Percentiles rank a stretch among this genome's conserved stretches.
Evolutionary conservation across 2,329 filamentous ascomycete species (phyloP).

Genomic region (Pseudonectria foliicola): DNA sequence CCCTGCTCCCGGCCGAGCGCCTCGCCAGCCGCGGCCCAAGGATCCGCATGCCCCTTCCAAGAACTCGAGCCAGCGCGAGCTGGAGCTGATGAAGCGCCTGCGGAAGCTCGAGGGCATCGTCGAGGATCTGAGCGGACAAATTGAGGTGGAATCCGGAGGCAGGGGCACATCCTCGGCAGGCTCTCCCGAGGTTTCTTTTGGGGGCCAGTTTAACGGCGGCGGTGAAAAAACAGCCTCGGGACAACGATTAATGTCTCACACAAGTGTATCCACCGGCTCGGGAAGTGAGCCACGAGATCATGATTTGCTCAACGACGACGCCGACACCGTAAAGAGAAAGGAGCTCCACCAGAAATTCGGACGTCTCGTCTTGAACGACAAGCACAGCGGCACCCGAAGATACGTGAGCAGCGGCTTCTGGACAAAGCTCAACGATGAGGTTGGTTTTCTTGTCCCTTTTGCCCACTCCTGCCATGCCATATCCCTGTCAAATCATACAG

Average conservation of each 20-base stretch:
- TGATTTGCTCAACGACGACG: slow-evolving; percentile 26
- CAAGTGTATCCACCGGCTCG: slow-evolving; percentile 2
- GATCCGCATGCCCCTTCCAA: slow-evolving; percentile 56
- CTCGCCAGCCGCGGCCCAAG: slow-evolving; percentile 58
- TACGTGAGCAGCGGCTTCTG: slow-evolving; percentile 75
- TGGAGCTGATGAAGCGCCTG: slow-evolving; percentile 65
- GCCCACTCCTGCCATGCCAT: background rate
- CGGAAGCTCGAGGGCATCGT: slow-evolving; percentile 71
- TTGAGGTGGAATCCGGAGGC: slow-evolving; percentile 43
- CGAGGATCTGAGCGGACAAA: slow-evolving; percentile 58
- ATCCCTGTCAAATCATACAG: no score
- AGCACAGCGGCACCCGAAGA: slow-evolving; percentile 54
- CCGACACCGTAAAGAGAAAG: slow-evolving; percentile 23
- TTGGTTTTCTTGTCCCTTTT: slow-evolving; percentile 27
- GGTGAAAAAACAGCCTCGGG: slow-evolving; percentile 10
- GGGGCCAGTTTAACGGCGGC: slow-evolving; percentile 6
- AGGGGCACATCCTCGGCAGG: slow-evolving; percentile 24
- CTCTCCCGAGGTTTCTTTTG: slow-evolving; percentile 23
- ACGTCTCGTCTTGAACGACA: slow-evolving; percentile 61
- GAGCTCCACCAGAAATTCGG: slow-evolving; percentile 48
- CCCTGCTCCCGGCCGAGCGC: slow-evolving; percentile 65
- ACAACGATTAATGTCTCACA: slow-evolving; percentile 12
- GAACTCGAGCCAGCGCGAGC: slow-evolving; percentile 53
- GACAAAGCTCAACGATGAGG: slow-evolving; percentile 69
- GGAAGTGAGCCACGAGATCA: slow-evolving; percentile 18